These are phyloP conservation scores for Daldinia sp. DNA, from an alignment of 2,329 filamentous ascomycete species.

Conservation along the genomic window DNA sequence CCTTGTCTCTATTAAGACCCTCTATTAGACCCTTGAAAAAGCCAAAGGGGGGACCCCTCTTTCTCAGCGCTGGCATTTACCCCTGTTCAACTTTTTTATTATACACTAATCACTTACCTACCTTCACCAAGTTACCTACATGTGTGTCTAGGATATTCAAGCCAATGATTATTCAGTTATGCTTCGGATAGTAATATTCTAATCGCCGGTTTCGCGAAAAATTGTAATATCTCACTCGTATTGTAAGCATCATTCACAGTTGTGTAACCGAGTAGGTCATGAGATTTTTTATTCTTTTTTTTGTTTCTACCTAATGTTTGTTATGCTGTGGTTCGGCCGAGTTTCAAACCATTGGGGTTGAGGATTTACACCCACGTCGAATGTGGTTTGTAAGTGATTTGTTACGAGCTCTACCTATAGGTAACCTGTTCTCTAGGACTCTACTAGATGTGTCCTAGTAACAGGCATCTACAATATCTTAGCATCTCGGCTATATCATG, in stretches of 20 bases:
- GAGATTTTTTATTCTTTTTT: conserved; percentile 26
- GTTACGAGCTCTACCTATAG: conserved; percentile 8
- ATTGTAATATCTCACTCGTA: background rate
- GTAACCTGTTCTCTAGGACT: background rate
- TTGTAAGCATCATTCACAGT: conserved; percentile 1
- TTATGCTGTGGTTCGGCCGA: conserved; percentile 14
- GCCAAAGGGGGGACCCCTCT: conserved; percentile 16
- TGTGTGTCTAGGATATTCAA: conserved; percentile 11
- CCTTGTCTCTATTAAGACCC: background rate
- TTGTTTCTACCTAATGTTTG: background rate
- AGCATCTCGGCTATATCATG: conserved; percentile 28
- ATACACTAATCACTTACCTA: conserved; percentile 23
- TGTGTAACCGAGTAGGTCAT: conserved; percentile 11
- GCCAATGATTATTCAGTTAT: conserved; percentile 11
- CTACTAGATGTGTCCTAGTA: background rate
- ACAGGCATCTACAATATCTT: conserved; percentile 22
- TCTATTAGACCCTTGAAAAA: conserved; percentile 4
- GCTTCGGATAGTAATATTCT: conserved; percentile 32
- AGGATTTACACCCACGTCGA: conserved; percentile 23
- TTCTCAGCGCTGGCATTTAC: conserved; percentile 27
- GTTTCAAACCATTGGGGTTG: conserved; percentile 15
- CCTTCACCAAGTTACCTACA: conserved; percentile 9
- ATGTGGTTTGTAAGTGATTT: conserved; percentile 18
- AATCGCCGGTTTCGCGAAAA: conserved; percentile 21
- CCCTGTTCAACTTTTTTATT: conserved; percentile 19